Evolutionary conservation across 495 filamentous ascomycete genomes (phyloP).

Genomic region (Chaetomidium leptoderma): DNA sequence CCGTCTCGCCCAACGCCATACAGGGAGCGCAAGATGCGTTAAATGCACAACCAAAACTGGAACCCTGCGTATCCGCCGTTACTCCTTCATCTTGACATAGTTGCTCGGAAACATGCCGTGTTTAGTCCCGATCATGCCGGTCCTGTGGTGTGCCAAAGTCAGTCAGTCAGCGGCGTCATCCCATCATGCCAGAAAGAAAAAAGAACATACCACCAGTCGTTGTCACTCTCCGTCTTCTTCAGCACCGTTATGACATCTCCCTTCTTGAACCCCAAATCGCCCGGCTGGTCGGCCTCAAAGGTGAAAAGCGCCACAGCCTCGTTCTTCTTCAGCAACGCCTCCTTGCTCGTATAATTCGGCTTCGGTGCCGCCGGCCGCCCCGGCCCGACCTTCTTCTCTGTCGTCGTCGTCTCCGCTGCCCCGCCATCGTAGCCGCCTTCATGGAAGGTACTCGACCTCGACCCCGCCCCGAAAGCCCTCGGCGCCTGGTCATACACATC

Average conservation of each 20-base stretch:
- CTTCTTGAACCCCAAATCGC: conserved; percentile 94
- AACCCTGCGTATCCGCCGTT: conserved; percentile 9
- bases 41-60: not conserved
- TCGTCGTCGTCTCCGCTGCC: not conserved
- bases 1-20: conserved; percentile 11
- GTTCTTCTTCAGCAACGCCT: conserved; percentile 64
- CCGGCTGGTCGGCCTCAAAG: conserved; percentile 89
- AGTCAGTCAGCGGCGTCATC: conserved; percentile 13
- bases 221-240: conserved; percentile 88
- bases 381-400: conserved; percentile 44
- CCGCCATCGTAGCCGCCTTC: conserved; percentile 38
- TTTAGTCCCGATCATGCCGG: conserved; percentile 50
- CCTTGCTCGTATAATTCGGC: conserved; percentile 67
- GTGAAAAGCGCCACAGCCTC: conserved; percentile 87
- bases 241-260: conserved; percentile 95
- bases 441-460: conserved; percentile 41
- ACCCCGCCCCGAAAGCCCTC: conserved; percentile 45
- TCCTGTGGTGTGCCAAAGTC: conserved; percentile 39
- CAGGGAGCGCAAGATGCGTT: not conserved
- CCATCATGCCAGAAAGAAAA: not conserved
- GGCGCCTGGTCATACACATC: conserved; percentile 73
- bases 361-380: conserved; percentile 81
- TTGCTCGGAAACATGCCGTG: conserved; percentile 56
- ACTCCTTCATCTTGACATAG: conserved; percentile 50
- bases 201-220: conserved; percentile 76